Percentiles rank a stretch among this genome's conserved stretches.
These are phyloP conservation scores for Fusarium sp. DNA, from an alignment of 2,329 filamentous ascomycete genomes.

Conservation along the genomic window DNA sequence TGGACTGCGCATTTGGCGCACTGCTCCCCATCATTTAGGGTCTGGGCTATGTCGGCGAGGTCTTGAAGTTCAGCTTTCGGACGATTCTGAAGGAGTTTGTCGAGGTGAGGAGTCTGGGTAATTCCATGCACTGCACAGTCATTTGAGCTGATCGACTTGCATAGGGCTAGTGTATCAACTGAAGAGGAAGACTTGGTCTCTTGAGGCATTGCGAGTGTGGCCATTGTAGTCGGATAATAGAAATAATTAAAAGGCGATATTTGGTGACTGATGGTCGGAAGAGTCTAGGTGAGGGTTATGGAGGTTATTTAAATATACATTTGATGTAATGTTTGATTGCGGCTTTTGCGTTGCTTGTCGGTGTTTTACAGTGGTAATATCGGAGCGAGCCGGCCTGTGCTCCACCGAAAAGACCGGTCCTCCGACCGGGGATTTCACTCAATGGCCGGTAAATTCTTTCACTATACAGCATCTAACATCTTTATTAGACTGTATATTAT, in stretches of 20 bases:
- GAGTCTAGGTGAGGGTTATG: not conserved
- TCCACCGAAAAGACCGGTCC: not conserved
- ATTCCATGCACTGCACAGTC: slow-evolving; percentile 13
- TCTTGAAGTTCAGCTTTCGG: slow-evolving; percentile 11
- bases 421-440: slow-evolving; percentile 6
- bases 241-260: too few relatives aligned
- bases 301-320: too few relatives aligned
- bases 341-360: not conserved
- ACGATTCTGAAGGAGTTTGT: slow-evolving; percentile 22
- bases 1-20: slow-evolving; percentile 32
- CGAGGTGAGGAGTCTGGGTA: slow-evolving; percentile 26
- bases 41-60: slow-evolving; percentile 14
- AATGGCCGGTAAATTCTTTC: not conserved
- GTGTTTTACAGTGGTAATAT: not conserved
- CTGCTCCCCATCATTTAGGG: slow-evolving; percentile 8
- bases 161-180: not conserved
- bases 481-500: too few relatives aligned
- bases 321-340: not conserved
- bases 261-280: not conserved
- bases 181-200: not conserved
- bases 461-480: too few relatives aligned
- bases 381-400: not conserved
- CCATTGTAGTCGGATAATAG: not conserved
- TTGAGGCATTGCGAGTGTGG: not conserved
- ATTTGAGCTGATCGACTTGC: slow-evolving; percentile 1